These are phyloP conservation scores for Collybiopsis confluens DNA, from an alignment of 768 basidiomycete species.

Conservation along the genomic window DNA sequence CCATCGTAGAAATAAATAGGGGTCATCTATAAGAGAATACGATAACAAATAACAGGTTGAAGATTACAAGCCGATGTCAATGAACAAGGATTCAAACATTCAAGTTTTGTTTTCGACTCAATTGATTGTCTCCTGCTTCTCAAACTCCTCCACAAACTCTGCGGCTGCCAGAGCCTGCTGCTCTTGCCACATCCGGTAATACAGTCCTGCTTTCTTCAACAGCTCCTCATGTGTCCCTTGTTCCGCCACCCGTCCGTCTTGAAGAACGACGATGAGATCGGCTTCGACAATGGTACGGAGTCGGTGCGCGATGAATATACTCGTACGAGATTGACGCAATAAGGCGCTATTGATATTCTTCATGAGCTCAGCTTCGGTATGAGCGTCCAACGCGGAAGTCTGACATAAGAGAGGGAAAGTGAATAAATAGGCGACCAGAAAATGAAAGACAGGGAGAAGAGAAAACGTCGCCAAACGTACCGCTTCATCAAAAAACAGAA, in stretches of 20 bases:
- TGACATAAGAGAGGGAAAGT: conserved; percentile 23
- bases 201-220: conserved; percentile 64
- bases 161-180: conserved; percentile 43
- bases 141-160: conserved; percentile 14
- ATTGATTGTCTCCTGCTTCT: conserved; percentile 14
- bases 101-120: too few species aligned
- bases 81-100: too few species aligned
- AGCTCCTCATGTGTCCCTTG: conserved; percentile 92
- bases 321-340: conserved; percentile 76
- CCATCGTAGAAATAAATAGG: too few species aligned
- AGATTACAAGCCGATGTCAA: too few species aligned
- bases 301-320: conserved; percentile 95
- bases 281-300: conserved; percentile 87
- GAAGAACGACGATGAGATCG: conserved; percentile 92
- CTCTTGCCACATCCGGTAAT: conserved; percentile 79
- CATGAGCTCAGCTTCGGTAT: conserved; percentile 95
- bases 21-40: too few species aligned
- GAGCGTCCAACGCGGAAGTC: conserved; percentile 95
- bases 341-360: conserved; percentile 82
- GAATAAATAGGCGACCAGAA: neutral
- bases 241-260: conserved; percentile 87
- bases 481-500: conserved; percentile 98
- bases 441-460: conserved; percentile 1
- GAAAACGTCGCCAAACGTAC: conserved; percentile 46
- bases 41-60: too few species aligned